Base-by-base conservation (phyloP, 768 basidiomycete genomes). In the Tricholoma terreum region DNA sequence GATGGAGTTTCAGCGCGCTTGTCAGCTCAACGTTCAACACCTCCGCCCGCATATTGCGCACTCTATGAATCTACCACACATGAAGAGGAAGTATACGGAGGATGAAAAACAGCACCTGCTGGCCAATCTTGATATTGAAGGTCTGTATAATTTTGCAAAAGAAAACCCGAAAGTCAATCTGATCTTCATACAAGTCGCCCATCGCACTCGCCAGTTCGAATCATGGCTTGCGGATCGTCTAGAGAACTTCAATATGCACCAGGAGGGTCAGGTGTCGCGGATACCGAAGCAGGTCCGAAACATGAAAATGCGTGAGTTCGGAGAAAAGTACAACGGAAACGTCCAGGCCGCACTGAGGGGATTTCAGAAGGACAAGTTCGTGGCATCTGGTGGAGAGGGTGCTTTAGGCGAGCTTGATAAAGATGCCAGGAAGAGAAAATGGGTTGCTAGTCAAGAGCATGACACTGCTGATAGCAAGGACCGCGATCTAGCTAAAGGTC, bases 101-200 rank as follows among this genome's bases (percentile, higher is more conserved):
- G 88, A 90, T 63, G 89, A 92, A 73, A 92, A 91, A 60, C 75
- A 81, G 24, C 87, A 91, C 60, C 79, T 92, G 2, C 73, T 92
- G 38, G 80, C 81, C 46, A 92, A 92, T 69, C 79, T 92, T 50
- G 88, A 91, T 61, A 83, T 92, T 59, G 90, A 92, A 82, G 87
- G 89, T 88, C 62, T 11, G 71, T 64, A 46, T 52, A 48, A 40
- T 42, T 19, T 10, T 43, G 21, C 38, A 51, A 54, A 54, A 10
- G 21, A 33, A 33, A 7, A 54, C n/a, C 27, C 27, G 40, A 51
- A 52, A 50, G 50, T 52, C n/a, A 49, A 55, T 57, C 38, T 40
- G 17, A 53, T 36, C 17, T 55, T 54, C 17, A 19, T 55, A 50
- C 67, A 90, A n/a, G 90, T 90, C 62, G 80, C 85, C 55, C 89